Base-by-base conservation (phyloP, 1,284 basidiomycete species). In the Naganishia albida region DNA sequence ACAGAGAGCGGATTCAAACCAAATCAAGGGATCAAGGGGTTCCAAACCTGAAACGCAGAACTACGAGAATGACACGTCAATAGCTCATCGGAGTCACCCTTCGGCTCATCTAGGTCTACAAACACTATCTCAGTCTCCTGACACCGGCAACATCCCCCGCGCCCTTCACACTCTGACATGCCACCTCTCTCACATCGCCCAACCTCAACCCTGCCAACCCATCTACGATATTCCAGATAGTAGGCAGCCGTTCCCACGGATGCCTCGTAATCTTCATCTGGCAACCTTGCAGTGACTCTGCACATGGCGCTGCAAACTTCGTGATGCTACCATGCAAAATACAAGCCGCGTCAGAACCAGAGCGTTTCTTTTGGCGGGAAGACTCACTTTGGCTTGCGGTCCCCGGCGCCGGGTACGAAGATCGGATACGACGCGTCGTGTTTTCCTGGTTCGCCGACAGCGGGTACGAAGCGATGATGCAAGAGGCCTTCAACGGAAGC, bases 401-500 rank as follows among this genome's bases (percentile, higher is more conserved):
- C 43, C 7, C 57, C 43, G 2, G 57, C 64, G 7, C 69, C 66
- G 3, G 68, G 65, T 43, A 67, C 64, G 44, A 64, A 72, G 1
- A 68, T 73, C 10, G 73, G 67, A 52, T 74, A 74, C 23, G 65
- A 66, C 2, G 72, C 72, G 63, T 74, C 73, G 34, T 70, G 67
- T 39, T 69, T 65, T n/a, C 73, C 73, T 2, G 73, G 73, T 25
- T 70, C 49, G 6, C 73, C 73, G 12, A 74, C 72, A 0, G 69
- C 62, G 0, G 73, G 73, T 4, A 74, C 55, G 54, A 72, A 74
- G 10, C 73, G 73, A 50, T 74, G 73, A 34, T 72, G 70, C 1
- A 73, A 48, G 8, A 70, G 64, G 7, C 73, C 73, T 26, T 70
- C 46, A 26, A 71, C 62, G 20, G 69, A 64, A 4, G 73, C 70